Evolutionary conservation across 352 stramenopile species (phyloP).

Genomic region (Globisporangium echinulatum): DNA sequence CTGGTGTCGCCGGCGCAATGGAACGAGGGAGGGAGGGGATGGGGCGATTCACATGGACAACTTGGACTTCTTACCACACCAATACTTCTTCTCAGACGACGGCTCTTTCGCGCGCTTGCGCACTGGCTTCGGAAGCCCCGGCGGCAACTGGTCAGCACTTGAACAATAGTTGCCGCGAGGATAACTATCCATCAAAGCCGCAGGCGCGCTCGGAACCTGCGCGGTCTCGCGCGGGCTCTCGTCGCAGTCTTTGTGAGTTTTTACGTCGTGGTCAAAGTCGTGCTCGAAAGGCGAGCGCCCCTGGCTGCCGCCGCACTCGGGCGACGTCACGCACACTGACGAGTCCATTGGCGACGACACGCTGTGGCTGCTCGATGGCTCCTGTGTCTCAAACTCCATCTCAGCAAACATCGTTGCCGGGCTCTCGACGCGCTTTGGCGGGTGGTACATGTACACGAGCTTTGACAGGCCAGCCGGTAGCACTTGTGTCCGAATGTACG

Average conservation of each 20-base stretch:
- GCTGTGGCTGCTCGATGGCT: constrained; percentile 18
- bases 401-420: constrained; percentile 30
- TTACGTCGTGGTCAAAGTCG: constrained; percentile 67
- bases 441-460: constrained; percentile 70
- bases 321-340: constrained; percentile 62
- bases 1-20: no score
- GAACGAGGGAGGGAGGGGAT: no score
- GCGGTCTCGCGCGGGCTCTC: constrained; percentile 45
- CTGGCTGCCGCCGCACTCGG: constrained; percentile 64
- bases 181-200: constrained; percentile 43
- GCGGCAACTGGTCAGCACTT: constrained; percentile 67
- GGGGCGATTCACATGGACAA: constrained; percentile 46
- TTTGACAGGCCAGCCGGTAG: constrained; percentile 63
- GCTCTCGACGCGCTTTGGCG: constrained; percentile 47
- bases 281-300: constrained; percentile 65
- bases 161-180: constrained; percentile 63
- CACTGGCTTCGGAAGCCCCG: constrained; percentile 29
- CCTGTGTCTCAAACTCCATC: constrained; percentile 36
- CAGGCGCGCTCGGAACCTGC: constrained; percentile 27
- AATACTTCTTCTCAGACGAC: constrained; percentile 36
- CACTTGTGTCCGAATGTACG: constrained; percentile 75
- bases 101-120: constrained; percentile 44
- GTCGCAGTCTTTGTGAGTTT: constrained; percentile 38
- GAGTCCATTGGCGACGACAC: constrained; percentile 62
- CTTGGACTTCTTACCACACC: constrained; percentile 55